phyloP scores from a whole-genome alignment of 805 yeast genomes.

The Yarrowia yakushimensis region DNA sequence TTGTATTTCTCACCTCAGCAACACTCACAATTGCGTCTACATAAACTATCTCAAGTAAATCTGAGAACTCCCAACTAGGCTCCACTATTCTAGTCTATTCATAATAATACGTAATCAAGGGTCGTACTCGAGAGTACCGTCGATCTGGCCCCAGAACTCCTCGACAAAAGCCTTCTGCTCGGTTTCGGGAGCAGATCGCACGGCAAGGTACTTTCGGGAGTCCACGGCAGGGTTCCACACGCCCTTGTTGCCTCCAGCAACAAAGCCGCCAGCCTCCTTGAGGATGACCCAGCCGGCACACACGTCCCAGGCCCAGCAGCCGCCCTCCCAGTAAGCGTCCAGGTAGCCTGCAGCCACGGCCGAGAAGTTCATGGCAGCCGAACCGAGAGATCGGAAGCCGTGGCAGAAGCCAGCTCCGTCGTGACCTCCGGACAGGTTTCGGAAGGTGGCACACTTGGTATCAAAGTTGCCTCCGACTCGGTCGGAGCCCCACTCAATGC shows the following conservation, averaged over 20 bases:
- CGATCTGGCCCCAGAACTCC: constrained; percentile 50
- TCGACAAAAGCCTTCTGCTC: constrained; percentile 47
- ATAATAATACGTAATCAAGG: constrained; percentile 16
- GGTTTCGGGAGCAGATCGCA: constrained; percentile 46
- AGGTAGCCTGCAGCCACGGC: constrained; percentile 56
- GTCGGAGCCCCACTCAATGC: constrained; percentile 61
- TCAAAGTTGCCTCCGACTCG: constrained; percentile 51
- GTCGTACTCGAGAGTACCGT: constrained; percentile 45
- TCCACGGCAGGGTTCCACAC: constrained; percentile 50
- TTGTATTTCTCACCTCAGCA: background rate
- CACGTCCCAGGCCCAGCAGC: constrained; percentile 68
- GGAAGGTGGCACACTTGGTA: constrained; percentile 49
- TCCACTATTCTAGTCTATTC: background rate
- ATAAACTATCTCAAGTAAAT: background rate
- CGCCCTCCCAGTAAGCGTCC: constrained; percentile 68
- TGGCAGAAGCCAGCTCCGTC: constrained; percentile 57
- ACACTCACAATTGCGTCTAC: background rate
- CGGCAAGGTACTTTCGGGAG: constrained; percentile 53
- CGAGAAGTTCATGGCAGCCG: constrained; percentile 62
- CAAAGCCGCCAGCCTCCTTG: constrained; percentile 55
- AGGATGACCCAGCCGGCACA: constrained; percentile 65
- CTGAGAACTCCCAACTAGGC: constrained; percentile 10
- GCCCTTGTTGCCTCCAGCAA: constrained; percentile 54
- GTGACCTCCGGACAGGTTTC: constrained; percentile 43
- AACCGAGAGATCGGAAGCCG: constrained; percentile 59